Conservation (phyloP, 2,329 filamentous ascomycete species). For the Didymella segeticola region DNA sequence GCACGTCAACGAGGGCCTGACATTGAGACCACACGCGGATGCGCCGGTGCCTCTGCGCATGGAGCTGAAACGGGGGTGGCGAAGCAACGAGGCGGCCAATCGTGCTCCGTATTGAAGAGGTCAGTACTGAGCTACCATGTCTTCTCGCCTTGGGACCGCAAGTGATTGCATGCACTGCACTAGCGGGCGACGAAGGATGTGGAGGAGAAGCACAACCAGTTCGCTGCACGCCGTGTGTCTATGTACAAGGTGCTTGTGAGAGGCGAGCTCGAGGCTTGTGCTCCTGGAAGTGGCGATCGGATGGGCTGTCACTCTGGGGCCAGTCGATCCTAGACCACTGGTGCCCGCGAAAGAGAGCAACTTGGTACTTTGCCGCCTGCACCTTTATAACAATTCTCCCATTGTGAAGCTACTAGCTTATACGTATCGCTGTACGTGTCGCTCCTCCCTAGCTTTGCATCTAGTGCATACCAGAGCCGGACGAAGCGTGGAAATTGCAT, state of each 20-base stretch:
- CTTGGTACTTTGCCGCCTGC: not conserved
- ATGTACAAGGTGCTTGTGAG: constrained; percentile 4
- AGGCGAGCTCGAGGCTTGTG: not conserved
- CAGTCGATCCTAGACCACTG: not conserved
- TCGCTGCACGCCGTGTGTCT: constrained; percentile 1
- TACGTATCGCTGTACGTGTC: not conserved
- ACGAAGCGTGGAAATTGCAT: constrained; percentile 13
- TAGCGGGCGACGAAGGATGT: constrained; percentile 5
- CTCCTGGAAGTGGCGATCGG: not conserved
- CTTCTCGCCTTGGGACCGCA: constrained; percentile 11
- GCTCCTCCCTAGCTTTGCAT: not conserved
- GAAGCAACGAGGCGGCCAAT: constrained; percentile 14
- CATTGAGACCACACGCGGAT: not conserved
- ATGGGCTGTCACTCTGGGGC: not conserved
- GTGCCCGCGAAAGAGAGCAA: not conserved
- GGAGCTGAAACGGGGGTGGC: constrained; percentile 16
- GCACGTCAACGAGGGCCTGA: constrained; percentile 1
- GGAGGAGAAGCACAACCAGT: constrained; percentile 8
- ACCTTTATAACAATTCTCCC: constrained; percentile 1
- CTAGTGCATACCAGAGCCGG: not conserved
- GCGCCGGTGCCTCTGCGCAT: constrained; percentile 3
- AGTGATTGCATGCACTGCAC: constrained; percentile 4
- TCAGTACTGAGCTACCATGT: constrained; percentile 2
- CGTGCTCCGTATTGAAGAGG: not conserved
- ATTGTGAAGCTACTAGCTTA: not conserved